Percentiles rank a stretch among this genome's conserved stretches.
Evolutionary conservation across 2,329 filamentous ascomycete species (phyloP).

Genomic region (Berkeleyomyces rouxiae): DNA sequence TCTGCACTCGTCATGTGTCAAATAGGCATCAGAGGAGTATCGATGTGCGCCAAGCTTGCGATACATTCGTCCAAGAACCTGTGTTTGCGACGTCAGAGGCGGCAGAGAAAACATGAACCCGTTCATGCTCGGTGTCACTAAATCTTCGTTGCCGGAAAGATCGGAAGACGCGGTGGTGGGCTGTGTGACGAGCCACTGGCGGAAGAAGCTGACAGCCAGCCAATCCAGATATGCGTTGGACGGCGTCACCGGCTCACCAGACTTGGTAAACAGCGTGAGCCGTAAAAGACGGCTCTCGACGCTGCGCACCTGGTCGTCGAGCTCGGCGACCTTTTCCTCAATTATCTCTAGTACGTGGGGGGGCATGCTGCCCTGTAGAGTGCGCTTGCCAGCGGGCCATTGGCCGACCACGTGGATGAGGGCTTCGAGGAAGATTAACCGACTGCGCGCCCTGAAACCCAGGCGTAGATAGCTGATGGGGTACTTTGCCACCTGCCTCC

Average conservation of each 20-base stretch:
- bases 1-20: slow-evolving; percentile 77
- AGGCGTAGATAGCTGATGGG: slow-evolving; percentile 83
- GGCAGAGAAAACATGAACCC: slow-evolving; percentile 14
- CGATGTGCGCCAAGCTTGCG: slow-evolving; percentile 51
- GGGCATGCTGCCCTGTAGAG: slow-evolving; percentile 58
- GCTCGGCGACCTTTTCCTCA: slow-evolving; percentile 85
- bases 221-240: slow-evolving; percentile 72
- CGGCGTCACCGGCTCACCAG: slow-evolving; percentile 70
- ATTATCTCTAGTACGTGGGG: slow-evolving; percentile 71
- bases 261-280: slow-evolving; percentile 57
- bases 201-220: slow-evolving; percentile 73
- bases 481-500: slow-evolving; percentile 95
- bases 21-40: slow-evolving; percentile 39
- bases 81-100: slow-evolving; percentile 31
- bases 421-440: slow-evolving; percentile 72
- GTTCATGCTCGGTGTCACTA: slow-evolving; percentile 18
- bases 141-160: background rate
- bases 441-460: slow-evolving; percentile 68
- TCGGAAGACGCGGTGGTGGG: slow-evolving; percentile 48
- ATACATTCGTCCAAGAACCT: slow-evolving; percentile 50
- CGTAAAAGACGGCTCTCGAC: slow-evolving; percentile 72
- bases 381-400: slow-evolving; percentile 69
- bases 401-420: slow-evolving; percentile 88
- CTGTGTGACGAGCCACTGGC: slow-evolving; percentile 86
- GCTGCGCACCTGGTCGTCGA: slow-evolving; percentile 65